These are phyloP conservation scores for Calonectria hawksworthii DNA, from an alignment of 2,329 filamentous ascomycete species.

Conservation along the genomic window DNA sequence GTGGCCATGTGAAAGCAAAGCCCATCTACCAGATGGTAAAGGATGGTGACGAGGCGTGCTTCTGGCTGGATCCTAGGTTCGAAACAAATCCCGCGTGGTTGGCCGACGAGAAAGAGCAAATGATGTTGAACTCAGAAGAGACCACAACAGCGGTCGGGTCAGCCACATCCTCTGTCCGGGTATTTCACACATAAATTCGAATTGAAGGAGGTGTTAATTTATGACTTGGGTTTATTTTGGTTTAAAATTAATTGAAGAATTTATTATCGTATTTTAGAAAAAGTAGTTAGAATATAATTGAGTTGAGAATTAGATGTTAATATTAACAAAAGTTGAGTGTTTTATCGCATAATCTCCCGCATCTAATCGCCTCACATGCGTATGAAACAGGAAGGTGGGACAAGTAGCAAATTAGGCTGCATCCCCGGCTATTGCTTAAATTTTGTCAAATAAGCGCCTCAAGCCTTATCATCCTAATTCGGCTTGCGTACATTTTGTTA, in stretches of 20 bases:
- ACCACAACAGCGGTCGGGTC: background rate
- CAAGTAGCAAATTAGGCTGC: background rate
- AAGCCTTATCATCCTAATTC: background rate
- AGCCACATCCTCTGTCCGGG: background rate
- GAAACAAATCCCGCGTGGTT: conserved; percentile 27
- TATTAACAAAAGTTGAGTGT: background rate
- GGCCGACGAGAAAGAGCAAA: conserved; percentile 25
- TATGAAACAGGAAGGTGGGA: background rate
- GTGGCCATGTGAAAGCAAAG: conserved; percentile 25
- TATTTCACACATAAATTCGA: background rate
- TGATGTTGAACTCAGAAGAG: background rate
- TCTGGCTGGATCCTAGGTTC: conserved; percentile 27
- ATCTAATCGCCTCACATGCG: background rate
- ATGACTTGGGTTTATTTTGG: background rate
- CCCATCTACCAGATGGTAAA: conserved; percentile 23
- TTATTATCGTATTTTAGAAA: no score
- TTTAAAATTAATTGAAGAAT: background rate
- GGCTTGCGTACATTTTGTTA: background rate
- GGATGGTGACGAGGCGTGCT: conserved; percentile 24
- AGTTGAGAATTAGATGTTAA: background rate
- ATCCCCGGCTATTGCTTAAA: background rate
- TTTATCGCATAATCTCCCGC: background rate
- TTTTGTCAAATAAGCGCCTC: background rate
- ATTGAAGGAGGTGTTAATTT: no score
- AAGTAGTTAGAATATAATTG: background rate